Evolutionary conservation across 2,329 filamentous ascomycete genomes (phyloP), one percentile per base, ranked within the genome.

Genomic region (Ophiocordyceps camponoti-floridani): DNA sequence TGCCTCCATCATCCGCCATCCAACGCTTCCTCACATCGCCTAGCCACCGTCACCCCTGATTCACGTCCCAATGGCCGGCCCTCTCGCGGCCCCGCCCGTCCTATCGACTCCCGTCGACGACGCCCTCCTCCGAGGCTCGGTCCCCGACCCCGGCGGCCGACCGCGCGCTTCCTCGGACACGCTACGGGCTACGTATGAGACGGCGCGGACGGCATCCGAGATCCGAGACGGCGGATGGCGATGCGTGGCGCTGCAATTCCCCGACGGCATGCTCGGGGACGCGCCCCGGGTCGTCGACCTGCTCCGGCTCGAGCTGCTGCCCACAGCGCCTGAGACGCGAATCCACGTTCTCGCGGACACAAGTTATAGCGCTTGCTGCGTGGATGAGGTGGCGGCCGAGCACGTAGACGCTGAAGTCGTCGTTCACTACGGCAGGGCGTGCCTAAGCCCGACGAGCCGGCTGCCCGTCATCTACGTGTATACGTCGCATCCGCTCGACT

Each of bases 341-440:
- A 69, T 96, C 44, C 94, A 84, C 53, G 88, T 98, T 48, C 68
- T 98, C 16, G 91, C 82, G 30, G 91, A 98, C 61, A 96, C 91
- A 2, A 95, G 89, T 2, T 98, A 96, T 62, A 93, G 91, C 47
- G 82, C 89, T 0, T 98, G 91, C 64, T 98, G 91, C 56, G 88
- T 96, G 16, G 91, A 98, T 56, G 91, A 98, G 64, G 81, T 96
- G 38, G 91, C 91, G 0, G 91, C 91, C 2, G 88, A 98, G 60
- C 91, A 98, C 59, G 82, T 86, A 14, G 74, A 86, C 54, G 88
- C 91, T 7, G 82, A 96, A 49, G 84, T 87, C 0, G 84, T 96
- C 1, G 81, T 98, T 13, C 91, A 98, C 59, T 98, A 96, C 54
- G 91, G 91, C 3, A 73, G 91, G 44, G 82, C 89, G 0, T 98